A percentile compares a stretch with the other conserved stretches of the same genome.
phyloP scores from a whole-genome alignment of 768 basidiomycete genomes.

The Sporobolomyces roseus region DNA sequence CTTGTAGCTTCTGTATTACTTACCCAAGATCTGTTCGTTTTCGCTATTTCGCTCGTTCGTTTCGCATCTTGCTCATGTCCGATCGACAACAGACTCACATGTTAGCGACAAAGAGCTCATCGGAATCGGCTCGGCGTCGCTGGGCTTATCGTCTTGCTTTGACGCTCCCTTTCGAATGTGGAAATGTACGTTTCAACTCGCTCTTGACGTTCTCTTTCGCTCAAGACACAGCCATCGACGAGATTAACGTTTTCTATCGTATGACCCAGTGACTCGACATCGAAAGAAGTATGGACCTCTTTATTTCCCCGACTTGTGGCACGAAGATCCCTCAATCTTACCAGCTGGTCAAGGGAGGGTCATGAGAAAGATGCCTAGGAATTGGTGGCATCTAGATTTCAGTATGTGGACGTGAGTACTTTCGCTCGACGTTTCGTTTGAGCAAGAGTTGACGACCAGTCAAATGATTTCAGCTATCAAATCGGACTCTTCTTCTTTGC shows the following conservation, averaged over 20 bases:
- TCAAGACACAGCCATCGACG: too few species aligned
- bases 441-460: too few species aligned
- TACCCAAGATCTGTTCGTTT: conserved; percentile 9
- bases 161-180: conserved; percentile 45
- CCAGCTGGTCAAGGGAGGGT: conserved; percentile 21
- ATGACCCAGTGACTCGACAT: conserved; percentile 31
- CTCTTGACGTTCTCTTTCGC: background rate
- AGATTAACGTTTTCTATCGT: background rate
- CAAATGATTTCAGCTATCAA: too few species aligned
- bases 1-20: background rate
- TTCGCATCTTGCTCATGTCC: background rate
- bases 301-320: conserved; percentile 21
- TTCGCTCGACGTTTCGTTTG: too few species aligned
- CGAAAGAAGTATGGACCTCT: conserved; percentile 43
- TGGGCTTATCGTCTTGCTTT: conserved; percentile 43
- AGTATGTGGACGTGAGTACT: conserved; percentile 39
- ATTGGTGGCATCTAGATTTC: conserved; percentile 41
- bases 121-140: conserved; percentile 40
- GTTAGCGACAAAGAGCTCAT: conserved; percentile 28
- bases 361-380: conserved; percentile 16
- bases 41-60: background rate
- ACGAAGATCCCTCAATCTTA: conserved; percentile 11
- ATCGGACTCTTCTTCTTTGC: conserved; percentile 37
- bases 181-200: conserved; percentile 34
- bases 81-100: background rate